A percentile compares a stretch with the other conserved stretches of the same genome.
These are phyloP conservation scores for Phytophthora constricta DNA, from an alignment of 352 stramenopile species.

Conservation along the genomic window DNA sequence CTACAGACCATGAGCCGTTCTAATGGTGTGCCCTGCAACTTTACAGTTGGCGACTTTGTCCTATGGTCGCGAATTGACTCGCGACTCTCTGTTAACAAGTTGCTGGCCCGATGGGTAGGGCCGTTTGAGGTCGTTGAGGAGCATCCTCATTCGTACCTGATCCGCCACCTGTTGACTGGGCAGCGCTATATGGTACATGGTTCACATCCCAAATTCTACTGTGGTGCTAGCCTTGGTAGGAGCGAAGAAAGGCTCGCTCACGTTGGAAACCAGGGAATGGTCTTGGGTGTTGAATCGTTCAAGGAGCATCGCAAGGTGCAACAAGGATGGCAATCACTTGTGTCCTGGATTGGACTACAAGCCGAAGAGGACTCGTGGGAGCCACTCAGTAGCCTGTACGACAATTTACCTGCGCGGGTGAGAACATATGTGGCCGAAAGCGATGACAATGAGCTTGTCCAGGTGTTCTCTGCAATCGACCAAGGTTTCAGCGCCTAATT, in stretches of 20 bases:
- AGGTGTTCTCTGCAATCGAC: background rate
- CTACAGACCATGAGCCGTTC: background rate
- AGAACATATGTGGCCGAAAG: too few relatives aligned
- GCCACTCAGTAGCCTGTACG: background rate
- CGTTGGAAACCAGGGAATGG: constrained; percentile 5
- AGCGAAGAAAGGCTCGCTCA: constrained; percentile 5
- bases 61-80: constrained; percentile 15
- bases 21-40: background rate
- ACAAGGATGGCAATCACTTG: constrained; percentile 1
- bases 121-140: background rate
- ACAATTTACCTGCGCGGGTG: background rate
- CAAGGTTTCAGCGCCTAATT: background rate
- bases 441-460: background rate
- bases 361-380: constrained; percentile 24
- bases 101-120: constrained; percentile 5
- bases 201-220: constrained; percentile 5
- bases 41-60: constrained; percentile 1
- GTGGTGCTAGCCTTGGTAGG: background rate
- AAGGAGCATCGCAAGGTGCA: constrained; percentile 2
- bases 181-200: background rate
- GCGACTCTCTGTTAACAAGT: constrained; percentile 3
- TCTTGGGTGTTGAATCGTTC: background rate
- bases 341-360: constrained; percentile 7
- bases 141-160: constrained; percentile 2
- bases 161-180: constrained; percentile 3